A percentile compares a stretch with the other conserved stretches of the same genome.
phyloP scores from a whole-genome alignment of 257 asterid genomes.

The Solanum virginianum region DNA sequence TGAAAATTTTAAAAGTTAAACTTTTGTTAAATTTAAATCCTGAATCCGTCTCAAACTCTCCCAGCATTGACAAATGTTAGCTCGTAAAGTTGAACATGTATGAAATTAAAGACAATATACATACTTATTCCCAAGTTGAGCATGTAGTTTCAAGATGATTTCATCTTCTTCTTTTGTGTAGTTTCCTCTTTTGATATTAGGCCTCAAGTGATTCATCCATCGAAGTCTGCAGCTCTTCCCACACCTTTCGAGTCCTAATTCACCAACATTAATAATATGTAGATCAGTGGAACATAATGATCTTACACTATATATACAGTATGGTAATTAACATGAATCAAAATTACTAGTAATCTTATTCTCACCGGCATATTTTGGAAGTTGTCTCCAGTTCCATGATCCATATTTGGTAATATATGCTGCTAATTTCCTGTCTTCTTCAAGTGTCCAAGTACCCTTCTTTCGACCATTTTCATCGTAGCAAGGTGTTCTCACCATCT shows the following conservation, averaged over 20 bases:
- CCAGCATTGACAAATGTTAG: no score
- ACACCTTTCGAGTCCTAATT: constrained; percentile 3
- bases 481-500: not conserved
- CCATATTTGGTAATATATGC: constrained; percentile 4
- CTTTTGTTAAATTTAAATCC: no score
- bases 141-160: not conserved
- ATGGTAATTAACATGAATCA: not conserved
- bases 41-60: no score
- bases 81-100: not conserved
- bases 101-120: no score
- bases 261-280: not conserved
- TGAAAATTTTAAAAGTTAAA: no score
- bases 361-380: constrained; percentile 5
- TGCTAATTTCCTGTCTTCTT: constrained; percentile 5
- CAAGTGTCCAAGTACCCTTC: constrained; percentile 6
- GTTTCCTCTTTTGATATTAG: constrained; percentile 3
- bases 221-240: constrained; percentile 13
- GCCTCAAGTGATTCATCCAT: constrained; percentile 8
- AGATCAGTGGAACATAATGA: not conserved
- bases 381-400: constrained; percentile 4
- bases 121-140: constrained; percentile 4
- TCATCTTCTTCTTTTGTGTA: constrained; percentile 7
- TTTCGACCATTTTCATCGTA: not conserved
- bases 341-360: no score
- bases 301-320: not conserved